phyloP scores from a whole-genome alignment of 2,329 filamentous ascomycete species.

The Penicillium concentricum region DNA sequence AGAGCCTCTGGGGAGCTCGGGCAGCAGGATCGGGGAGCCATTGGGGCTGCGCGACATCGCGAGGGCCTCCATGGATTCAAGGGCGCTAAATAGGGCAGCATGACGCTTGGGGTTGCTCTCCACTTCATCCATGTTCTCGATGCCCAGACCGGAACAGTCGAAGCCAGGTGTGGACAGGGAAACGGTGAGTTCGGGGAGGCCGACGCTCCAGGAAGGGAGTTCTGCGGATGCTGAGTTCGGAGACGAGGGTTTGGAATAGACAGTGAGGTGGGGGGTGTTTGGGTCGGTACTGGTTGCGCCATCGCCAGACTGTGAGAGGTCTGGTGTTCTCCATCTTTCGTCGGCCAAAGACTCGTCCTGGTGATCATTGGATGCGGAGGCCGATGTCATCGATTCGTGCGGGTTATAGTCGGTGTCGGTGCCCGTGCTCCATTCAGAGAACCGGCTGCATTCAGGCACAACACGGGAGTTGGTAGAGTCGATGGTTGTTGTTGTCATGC shows the following conservation, averaged over 20 bases:
- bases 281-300: slow-evolving; percentile 31
- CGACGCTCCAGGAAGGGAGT: slow-evolving; percentile 25
- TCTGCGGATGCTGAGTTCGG: slow-evolving; percentile 29
- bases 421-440: slow-evolving; percentile 44
- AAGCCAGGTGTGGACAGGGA: slow-evolving; percentile 29
- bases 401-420: slow-evolving; percentile 34
- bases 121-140: slow-evolving; percentile 33
- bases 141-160: slow-evolving; percentile 33
- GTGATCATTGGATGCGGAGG: slow-evolving; percentile 32
- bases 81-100: slow-evolving; percentile 35
- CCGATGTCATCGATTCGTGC: slow-evolving; percentile 38
- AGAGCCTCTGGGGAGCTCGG: slow-evolving; percentile 13
- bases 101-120: slow-evolving; percentile 40
- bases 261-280: slow-evolving; percentile 39
- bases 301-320: slow-evolving; percentile 24
- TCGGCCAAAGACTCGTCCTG: slow-evolving; percentile 19
- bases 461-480: slow-evolving; percentile 33
- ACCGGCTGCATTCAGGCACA: slow-evolving; percentile 34
- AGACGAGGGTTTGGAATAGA: slow-evolving; percentile 30
- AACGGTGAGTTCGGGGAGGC: slow-evolving; percentile 26
- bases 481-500: slow-evolving; percentile 32
- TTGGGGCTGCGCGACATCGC: slow-evolving; percentile 26
- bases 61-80: slow-evolving; percentile 31
- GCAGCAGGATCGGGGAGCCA: slow-evolving; percentile 24
- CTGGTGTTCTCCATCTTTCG: slow-evolving; percentile 23